Base-by-base conservation (phyloP, 2,329 filamentous ascomycete species). In the Tolypocladium pustulatum region DNA sequence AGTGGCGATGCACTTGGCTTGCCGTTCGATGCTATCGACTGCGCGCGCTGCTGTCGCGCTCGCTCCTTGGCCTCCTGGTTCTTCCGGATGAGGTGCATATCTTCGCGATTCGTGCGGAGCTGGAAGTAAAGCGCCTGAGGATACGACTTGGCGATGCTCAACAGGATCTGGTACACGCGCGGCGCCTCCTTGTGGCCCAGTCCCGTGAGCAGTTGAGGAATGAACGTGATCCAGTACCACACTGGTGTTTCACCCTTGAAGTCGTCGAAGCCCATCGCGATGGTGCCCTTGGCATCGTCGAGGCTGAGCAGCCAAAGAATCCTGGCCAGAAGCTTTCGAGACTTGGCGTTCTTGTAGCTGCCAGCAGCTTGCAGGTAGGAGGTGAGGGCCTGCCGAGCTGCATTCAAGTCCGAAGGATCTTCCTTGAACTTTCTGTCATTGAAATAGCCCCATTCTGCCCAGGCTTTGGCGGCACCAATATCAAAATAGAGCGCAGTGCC, bases 201-300 rank as follows among this genome's bases (percentile, higher is more conserved):
- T 57, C 93, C 94, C 51, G 91, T 93, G 37, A 99, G 83, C 49
- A 99, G 81, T 73, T 99, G 94, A 22, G 94, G 94, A 63, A 99
- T 97, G 71, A 96, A 99, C 0, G 93, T 97, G 65, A 97, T 97
- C 94, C 94, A 99, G 75, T 97, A 99, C 94, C 94, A 99, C 15
- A 96, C 91, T 0, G 92, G 91, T 2, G 91, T 96, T 66, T 99
- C 95, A 56, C 94, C 94, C 78, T 97, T 97, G 77, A 94, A 99
- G 65, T 93, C 90, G 64, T 96, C 91, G 65, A 97, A 99, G 15
- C 93, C 91, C 65, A 85, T 81, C 0, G 90, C 88, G 61, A 99
- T 87, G 41, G 83, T 87, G 15, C 90, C 90, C 69, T 91, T 90
- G 0, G 89, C 81, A 67, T 97, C 91, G 68, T 99, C 94, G 64